Evolutionary conservation across 2,329 filamentous ascomycete species (phyloP), one percentile per base, ranked within the genome.

Genomic region (Chrysoporthe deuterocubensis): DNA sequence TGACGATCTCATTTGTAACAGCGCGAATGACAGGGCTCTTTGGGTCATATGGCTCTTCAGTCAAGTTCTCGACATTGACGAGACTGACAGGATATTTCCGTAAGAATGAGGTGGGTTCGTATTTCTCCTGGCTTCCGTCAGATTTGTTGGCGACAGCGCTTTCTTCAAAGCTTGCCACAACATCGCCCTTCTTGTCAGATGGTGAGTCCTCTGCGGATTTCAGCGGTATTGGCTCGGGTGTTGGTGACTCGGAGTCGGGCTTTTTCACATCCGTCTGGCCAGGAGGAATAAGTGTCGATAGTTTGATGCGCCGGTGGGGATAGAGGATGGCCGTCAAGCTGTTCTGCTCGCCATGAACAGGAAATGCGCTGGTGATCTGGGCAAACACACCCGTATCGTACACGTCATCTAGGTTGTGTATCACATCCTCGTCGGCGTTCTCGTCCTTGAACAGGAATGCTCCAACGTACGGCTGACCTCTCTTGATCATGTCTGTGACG

Each of bases 381-480:
- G 96, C 97, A 78, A 99, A 99, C 1, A 97, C 96, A 70, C 96
- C 96, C 18, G 96, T 92, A 73, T 97, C 94, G 79, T 99, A 92
- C 42, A 99, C 95, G 74, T 99, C 96, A 70, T 94, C 91, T 40
- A 91, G 84, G 72, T 90, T 94, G 72, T 95, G 92, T 76, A 99
- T 98, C 61, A 96, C 88, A 78, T 99, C 96, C 76, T 93, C 92
- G 77, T 98, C 96, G 71, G 92, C 92, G 71, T 93, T 92, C 76
- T 97, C 95, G 76, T 99, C 94, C 80, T 98, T 98, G 83, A 98
- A 94, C 75, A 99, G 80, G 81, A 99, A 99, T 3, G 94, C 95
- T 71, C 96, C 96, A 52, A 99, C 93, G 75, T 99, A 99, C 34
- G 95, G 96, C 79, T 99, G 96, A 0, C 96, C 96, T 64, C 95